Percentiles rank a stretch among this genome's conserved stretches.
phyloP scores from a whole-genome alignment of 148 eudicot genomes.

The Agrostemma githago region DNA sequence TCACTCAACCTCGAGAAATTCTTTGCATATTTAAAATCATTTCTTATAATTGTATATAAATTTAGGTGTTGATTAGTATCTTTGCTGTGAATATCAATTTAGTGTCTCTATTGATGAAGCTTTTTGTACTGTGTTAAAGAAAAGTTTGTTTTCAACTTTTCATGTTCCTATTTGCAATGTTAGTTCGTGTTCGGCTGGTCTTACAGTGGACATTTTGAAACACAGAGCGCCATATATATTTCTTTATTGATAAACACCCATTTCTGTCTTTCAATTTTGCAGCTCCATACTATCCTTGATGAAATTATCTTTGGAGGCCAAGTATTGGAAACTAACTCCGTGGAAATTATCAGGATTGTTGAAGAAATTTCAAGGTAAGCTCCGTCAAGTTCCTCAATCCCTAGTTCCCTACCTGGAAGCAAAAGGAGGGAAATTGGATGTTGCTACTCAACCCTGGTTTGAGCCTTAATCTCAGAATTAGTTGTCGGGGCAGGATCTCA shows the following conservation, averaged over 20 bases:
- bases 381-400: not conserved
- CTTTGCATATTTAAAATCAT: not conserved
- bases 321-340: conserved; percentile 79
- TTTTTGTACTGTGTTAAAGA: not conserved
- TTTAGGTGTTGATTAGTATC: not conserved
- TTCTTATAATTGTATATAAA: not conserved
- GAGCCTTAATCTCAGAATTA: not conserved
- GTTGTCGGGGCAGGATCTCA: not conserved
- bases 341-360: conserved; percentile 67
- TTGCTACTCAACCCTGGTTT: not conserved
- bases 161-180: not conserved
- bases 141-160: not conserved
- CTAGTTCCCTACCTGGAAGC: not conserved
- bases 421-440: not conserved
- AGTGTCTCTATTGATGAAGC: not conserved
- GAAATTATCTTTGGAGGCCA: conserved; percentile 92
- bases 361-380: conserved; percentile 68
- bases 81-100: not conserved
- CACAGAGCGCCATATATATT: not conserved
- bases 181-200: not conserved
- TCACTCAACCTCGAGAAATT: not conserved
- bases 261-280: conserved; percentile 18
- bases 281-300: conserved; percentile 80
- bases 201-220: not conserved
- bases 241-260: not conserved